phyloP scores from a whole-genome alignment of 1,284 basidiomycete species.

The Gomphus sp. region DNA sequence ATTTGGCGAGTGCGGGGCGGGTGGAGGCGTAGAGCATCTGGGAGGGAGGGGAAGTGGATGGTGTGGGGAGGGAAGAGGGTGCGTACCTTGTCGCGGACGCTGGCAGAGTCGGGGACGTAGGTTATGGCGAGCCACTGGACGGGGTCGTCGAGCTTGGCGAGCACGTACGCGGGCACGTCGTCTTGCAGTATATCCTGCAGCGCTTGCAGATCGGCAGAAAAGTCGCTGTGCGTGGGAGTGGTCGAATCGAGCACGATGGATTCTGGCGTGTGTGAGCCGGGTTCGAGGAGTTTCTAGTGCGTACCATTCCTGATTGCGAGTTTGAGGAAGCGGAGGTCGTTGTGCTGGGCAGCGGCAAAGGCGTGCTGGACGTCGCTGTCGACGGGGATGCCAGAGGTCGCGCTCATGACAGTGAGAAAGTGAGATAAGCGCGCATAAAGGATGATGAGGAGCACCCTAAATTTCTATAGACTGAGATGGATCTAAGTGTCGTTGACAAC shows the following conservation, averaged over 20 bases:
- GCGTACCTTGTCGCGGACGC: slow-evolving; percentile 65
- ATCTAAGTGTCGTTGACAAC: too few relatives aligned
- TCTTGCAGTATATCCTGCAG: slow-evolving; percentile 52
- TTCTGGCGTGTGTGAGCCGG: slow-evolving; percentile 33
- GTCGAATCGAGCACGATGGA: slow-evolving; percentile 50
- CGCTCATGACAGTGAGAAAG: background rate
- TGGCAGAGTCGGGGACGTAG: slow-evolving; percentile 70
- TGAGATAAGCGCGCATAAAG: too few relatives aligned
- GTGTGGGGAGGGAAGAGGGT: background rate
- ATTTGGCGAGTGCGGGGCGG: slow-evolving; percentile 61
- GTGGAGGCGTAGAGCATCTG: slow-evolving; percentile 93
- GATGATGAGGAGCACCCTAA: too few relatives aligned
- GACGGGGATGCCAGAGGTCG: slow-evolving; percentile 21
- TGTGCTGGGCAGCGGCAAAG: slow-evolving; percentile 42
- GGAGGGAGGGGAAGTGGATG: background rate
- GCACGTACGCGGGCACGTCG: slow-evolving; percentile 60
- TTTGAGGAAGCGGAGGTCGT: slow-evolving; percentile 60
- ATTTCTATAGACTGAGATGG: too few relatives aligned
- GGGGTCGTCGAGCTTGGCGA: slow-evolving; percentile 52
- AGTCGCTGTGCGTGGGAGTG: slow-evolving; percentile 35
- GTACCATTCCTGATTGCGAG: slow-evolving; percentile 65
- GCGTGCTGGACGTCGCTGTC: slow-evolving; percentile 23
- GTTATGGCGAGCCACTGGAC: slow-evolving; percentile 62
- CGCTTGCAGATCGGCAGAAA: slow-evolving; percentile 49
- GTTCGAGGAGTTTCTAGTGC: slow-evolving; percentile 11